Evolutionary conservation across 257 asterid species (phyloP), one percentile per base, ranked within the genome.

Genomic region (Salvia hispanica): DNA sequence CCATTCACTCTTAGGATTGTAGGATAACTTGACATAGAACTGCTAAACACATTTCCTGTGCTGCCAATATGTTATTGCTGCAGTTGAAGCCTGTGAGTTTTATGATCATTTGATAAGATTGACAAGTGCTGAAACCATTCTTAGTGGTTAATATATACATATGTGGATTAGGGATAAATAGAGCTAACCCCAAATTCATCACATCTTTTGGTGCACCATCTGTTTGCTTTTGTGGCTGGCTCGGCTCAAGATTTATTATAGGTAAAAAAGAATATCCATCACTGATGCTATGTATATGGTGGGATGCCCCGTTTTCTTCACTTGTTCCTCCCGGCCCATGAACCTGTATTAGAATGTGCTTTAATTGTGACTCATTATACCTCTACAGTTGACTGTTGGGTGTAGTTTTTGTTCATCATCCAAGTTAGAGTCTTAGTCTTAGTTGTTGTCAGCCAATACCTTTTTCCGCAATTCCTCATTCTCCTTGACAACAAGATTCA

Each of bases 391-490:
- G 45, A 40, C 45, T 7, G 13, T 15, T 55, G 64, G 25, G 25
- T 51, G 58, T 56, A n/a, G 18, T n/a, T 55, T 43, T 14, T 50
- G 14, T 50, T 51, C n/a, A 1, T 39, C 5, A 8, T 21, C 5
- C 39, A 36, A 47, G 51, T 70, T 50, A 51, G 18, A 9, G 34
- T 18, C 37, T 44, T 64, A 21, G 4, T 18, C 31, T 44, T 64
- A 21, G 4, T 18, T 28, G 21, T 55, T 9, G 4, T 40, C 39
- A 56, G 46, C 21, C 18, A 8, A 40, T 79, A 86, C 96, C 93
- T 84, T 86, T 67, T 72, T 81, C 74, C 74, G 85, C 76, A 88
- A 51, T 37, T 81, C 79, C 28, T 69, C 55, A 45, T 86, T 84
- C 79, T 86, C 89, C 70, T 80, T 81, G 47, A 21, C 70, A 43